Evolutionary conservation across 2,329 filamentous ascomycete species (phyloP).

Genomic region (Teratosphaeria destructans): DNA sequence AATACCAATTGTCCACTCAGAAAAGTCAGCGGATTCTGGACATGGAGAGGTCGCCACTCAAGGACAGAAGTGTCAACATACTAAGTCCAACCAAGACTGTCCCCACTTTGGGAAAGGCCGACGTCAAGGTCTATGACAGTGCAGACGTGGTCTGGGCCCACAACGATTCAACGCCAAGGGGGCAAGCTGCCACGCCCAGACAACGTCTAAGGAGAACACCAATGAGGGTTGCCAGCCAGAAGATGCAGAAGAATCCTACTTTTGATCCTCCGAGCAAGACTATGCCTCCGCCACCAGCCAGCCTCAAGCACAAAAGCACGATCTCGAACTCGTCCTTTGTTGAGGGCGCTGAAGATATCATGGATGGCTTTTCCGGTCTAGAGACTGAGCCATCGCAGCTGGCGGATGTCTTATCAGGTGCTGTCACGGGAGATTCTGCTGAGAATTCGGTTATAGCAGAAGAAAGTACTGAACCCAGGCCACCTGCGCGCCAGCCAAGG

Average conservation of each 20-base stretch:
- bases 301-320: slow-evolving; percentile 6
- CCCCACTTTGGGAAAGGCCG: neutral
- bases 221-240: neutral
- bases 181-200: neutral
- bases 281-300: slow-evolving; percentile 5
- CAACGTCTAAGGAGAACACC: neutral
- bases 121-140: neutral
- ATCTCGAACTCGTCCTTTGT: neutral
- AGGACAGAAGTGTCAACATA: slow-evolving; percentile 9
- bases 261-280: neutral
- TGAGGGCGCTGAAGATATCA: neutral
- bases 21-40: neutral
- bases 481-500: neutral
- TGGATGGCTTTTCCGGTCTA: neutral
- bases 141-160: neutral
- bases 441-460: neutral
- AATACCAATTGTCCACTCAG: slow-evolving; percentile 7
- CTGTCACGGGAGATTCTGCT: too few species aligned
- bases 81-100: neutral
- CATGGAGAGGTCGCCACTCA: slow-evolving; percentile 7
- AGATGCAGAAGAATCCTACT: neutral
- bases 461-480: neutral
- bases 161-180: neutral
- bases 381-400: neutral
- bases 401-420: neutral